These are phyloP conservation scores for Maudiozyma pseudohumilis DNA, from an alignment of 805 yeast genomes.

Conservation along the genomic window DNA sequence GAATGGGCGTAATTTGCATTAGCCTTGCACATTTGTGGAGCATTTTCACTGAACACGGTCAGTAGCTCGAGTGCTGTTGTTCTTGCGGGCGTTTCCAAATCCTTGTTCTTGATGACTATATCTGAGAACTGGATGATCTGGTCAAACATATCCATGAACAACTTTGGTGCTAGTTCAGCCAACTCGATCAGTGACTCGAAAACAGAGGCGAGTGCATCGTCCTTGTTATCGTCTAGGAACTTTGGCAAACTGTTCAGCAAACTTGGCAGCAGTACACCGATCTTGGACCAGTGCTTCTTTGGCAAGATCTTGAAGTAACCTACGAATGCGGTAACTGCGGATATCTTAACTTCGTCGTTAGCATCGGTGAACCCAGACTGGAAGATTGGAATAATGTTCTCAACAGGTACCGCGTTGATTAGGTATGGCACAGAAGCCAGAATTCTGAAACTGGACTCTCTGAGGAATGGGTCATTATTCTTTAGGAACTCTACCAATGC, in stretches of 20 bases:
- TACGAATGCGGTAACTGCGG: conserved; percentile 87
- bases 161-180: conserved; percentile 87
- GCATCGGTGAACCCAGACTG: conserved; percentile 72
- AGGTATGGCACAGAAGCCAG: conserved; percentile 76
- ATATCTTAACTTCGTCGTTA: conserved; percentile 75
- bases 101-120: conserved; percentile 72
- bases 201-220: conserved; percentile 74
- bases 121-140: conserved; percentile 80
- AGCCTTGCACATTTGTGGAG: conserved; percentile 89
- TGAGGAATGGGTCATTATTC: conserved; percentile 43
- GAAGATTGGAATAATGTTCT: conserved; percentile 56
- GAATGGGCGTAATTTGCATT: conserved; percentile 62
- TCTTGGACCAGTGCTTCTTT: conserved; percentile 62
- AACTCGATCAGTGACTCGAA: conserved; percentile 82
- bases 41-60: conserved; percentile 83
- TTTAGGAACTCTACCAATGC: conserved; percentile 60
- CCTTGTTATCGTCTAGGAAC: conserved; percentile 68
- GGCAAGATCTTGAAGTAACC: conserved; percentile 79
- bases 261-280: conserved; percentile 74
- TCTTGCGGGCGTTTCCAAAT: conserved; percentile 69
- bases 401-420: conserved; percentile 48
- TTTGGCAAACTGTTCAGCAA: conserved; percentile 81
- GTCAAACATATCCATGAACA: conserved; percentile 85
- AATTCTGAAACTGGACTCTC: conserved; percentile 88
- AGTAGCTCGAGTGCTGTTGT: conserved; percentile 80